Percentiles rank a stretch among this genome's conserved stretches.
Evolutionary conservation across 2,329 filamentous ascomycete genomes (phyloP).

Genomic region (Colletotrichum simmondsii): DNA sequence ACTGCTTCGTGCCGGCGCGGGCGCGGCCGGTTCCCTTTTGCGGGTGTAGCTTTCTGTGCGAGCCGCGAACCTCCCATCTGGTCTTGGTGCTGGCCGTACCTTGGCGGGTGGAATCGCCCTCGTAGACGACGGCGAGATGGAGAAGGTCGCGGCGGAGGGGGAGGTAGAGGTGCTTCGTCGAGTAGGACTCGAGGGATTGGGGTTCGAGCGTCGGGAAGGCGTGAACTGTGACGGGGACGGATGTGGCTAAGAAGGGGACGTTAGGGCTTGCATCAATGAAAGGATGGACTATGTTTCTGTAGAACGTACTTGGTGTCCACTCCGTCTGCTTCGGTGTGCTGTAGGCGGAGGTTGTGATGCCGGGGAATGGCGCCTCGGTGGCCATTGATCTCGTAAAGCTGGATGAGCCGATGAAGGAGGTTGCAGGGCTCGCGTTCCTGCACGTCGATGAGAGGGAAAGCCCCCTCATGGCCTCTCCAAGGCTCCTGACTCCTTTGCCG

Average conservation of each 20-base stretch:
- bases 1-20: conserved; percentile 83
- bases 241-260: conserved; percentile 56
- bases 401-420: conserved; percentile 45
- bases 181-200: conserved; percentile 79
- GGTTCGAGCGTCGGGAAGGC: conserved; percentile 91
- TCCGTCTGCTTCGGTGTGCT: conserved; percentile 48
- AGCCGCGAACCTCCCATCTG: conserved; percentile 85
- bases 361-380: conserved; percentile 57
- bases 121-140: conserved; percentile 90
- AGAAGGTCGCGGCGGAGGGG: conserved; percentile 92
- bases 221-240: conserved; percentile 87
- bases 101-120: conserved; percentile 88
- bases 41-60: conserved; percentile 80
- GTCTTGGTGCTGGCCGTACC: conserved; percentile 88
- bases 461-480: conserved; percentile 63
- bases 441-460: conserved; percentile 57
- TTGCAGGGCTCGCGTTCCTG: conserved; percentile 48
- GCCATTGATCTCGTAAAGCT: conserved; percentile 65
- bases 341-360: conserved; percentile 48
- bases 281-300: no score
- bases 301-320: conserved; percentile 57
- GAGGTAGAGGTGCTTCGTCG: conserved; percentile 83
- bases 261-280: conserved; percentile 20
- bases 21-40: conserved; percentile 90
- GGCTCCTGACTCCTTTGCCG: conserved; percentile 59